Conservation (phyloP, 2,329 filamentous ascomycete genomes). For the Claviceps spartinae region DNA sequence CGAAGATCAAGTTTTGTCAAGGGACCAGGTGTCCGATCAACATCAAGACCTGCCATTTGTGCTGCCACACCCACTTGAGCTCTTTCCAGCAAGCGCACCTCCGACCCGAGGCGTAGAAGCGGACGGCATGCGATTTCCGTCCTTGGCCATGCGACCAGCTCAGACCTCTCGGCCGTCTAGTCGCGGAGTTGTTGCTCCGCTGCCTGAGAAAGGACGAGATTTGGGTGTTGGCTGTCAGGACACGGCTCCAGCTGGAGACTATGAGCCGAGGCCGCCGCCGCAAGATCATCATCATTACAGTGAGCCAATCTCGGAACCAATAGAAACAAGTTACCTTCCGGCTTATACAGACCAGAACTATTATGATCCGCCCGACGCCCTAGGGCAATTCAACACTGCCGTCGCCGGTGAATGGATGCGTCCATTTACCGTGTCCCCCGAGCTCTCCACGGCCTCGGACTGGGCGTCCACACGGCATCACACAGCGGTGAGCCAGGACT, state of each 20-base stretch:
- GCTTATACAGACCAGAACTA: background rate
- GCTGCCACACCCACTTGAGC: background rate
- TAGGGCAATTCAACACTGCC: background rate
- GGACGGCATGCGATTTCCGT: background rate
- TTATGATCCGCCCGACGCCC: background rate
- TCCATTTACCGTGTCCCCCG: slow-evolving; percentile 6
- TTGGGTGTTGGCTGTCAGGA: background rate
- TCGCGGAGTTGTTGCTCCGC: background rate
- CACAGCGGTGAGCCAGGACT: background rate
- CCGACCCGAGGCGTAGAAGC: background rate
- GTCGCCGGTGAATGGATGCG: slow-evolving; percentile 1
- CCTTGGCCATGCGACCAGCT: background rate
- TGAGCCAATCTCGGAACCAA: background rate
- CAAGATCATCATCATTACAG: background rate
- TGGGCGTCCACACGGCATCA: background rate
- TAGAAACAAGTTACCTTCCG: background rate
- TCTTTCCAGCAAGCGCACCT: background rate
- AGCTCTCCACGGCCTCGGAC: slow-evolving; percentile 4
- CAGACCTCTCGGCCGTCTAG: background rate
- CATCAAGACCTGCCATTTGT: background rate
- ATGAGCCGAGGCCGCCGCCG: background rate
- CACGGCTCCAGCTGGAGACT: background rate
- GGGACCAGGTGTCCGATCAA: background rate
- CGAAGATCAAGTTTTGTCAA: background rate
- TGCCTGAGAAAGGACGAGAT: background rate